Percentiles rank a stretch among this genome's conserved stretches.
Evolutionary conservation across 495 filamentous ascomycete species (phyloP).

Genomic region (Ascodesmis nigricans): DNA sequence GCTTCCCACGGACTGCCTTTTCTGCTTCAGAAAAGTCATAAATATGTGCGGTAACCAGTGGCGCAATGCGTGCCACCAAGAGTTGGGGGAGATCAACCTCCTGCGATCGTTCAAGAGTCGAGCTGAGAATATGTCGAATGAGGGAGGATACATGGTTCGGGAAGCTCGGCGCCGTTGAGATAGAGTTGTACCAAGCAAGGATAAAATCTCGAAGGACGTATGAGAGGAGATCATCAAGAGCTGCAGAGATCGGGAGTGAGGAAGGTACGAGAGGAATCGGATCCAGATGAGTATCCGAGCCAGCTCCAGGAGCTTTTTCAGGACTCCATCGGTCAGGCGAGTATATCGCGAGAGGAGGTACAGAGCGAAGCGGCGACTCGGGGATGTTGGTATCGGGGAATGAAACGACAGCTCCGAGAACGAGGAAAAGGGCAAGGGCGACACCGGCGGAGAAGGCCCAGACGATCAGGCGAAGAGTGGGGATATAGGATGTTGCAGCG

Average conservation of each 20-base stretch:
- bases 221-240: conserved; percentile 57
- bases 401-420: conserved; percentile 9
- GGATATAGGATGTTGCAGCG: conserved; percentile 10
- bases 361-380: conserved; percentile 7
- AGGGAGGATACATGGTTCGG: conserved; percentile 62
- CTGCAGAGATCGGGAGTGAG: conserved; percentile 57
- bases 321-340: conserved; percentile 9
- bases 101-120: conserved; percentile 44
- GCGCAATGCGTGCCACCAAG: conserved; percentile 58
- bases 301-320: conserved; percentile 7
- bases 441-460: conserved; percentile 20
- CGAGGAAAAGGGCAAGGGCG: conserved; percentile 5
- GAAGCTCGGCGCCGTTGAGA: conserved; percentile 62
- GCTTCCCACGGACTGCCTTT: conserved; percentile 59
- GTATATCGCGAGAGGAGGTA: conserved; percentile 16
- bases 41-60: conserved; percentile 76
- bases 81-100: conserved; percentile 60
- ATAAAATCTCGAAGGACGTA: conserved; percentile 69
- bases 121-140: conserved; percentile 50
- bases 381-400: conserved; percentile 1
- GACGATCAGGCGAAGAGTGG: conserved; percentile 16
- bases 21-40: conserved; percentile 83
- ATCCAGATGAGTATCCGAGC: conserved; percentile 27
- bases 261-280: conserved; percentile 44
- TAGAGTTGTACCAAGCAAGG: conserved; percentile 65